phyloP scores from a whole-genome alignment of 2,329 filamentous ascomycete species.

The Sarocladium strictum region DNA sequence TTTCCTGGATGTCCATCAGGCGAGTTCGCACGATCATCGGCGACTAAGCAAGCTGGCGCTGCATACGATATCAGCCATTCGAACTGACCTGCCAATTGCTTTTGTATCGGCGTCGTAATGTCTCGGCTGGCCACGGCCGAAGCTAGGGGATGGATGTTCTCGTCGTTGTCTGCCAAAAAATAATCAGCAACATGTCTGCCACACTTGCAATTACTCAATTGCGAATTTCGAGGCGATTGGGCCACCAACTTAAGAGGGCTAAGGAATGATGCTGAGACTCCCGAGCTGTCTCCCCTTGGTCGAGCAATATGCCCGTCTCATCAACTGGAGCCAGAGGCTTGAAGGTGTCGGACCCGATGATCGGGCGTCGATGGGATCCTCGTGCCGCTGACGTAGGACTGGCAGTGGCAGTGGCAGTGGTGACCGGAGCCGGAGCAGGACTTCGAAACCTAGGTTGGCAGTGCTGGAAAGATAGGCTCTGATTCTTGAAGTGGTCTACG shows the following conservation, averaged over 20 bases:
- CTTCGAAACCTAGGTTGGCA: background rate
- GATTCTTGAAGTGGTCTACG: constrained; percentile 1
- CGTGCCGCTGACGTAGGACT: background rate
- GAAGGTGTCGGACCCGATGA: constrained; percentile 25
- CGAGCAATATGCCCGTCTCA: too few relatives aligned
- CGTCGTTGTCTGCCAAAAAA: background rate
- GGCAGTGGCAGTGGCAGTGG: background rate
- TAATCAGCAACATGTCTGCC: background rate
- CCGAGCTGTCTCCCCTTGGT: too few relatives aligned
- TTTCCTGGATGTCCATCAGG: constrained; percentile 4
- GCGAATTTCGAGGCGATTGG: too few relatives aligned
- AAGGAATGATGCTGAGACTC: too few relatives aligned
- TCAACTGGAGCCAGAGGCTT: constrained; percentile 17
- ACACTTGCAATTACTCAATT: background rate
- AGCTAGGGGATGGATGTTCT: constrained; percentile 19
- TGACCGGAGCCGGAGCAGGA: background rate
- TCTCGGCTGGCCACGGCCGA: constrained; percentile 17
- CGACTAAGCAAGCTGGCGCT: constrained; percentile 19
- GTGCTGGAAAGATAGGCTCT: background rate
- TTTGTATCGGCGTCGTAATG: constrained; percentile 29
- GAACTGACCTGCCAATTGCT: constrained; percentile 43
- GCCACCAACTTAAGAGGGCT: background rate
- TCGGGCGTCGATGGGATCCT: constrained; percentile 19
- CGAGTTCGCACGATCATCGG: constrained; percentile 10
- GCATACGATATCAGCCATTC: constrained; percentile 42